Evolutionary conservation across 2,329 filamentous ascomycete species (phyloP), one percentile per base, ranked within the genome.

Genomic region (Claviceps paspali): DNA sequence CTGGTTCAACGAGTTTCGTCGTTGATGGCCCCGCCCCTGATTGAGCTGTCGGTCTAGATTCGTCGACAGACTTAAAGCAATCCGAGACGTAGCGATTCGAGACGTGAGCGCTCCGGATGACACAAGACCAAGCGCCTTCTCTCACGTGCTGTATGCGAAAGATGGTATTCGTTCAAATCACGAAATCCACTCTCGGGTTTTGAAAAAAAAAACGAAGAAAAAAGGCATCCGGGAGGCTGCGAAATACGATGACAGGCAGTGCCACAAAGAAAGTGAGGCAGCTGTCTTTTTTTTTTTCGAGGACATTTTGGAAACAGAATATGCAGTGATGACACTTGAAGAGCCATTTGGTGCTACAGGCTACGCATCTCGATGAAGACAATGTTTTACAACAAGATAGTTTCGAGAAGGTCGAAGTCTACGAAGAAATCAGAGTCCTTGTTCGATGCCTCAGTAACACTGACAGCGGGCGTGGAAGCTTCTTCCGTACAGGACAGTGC

Each of bases 21-120:
- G n/a, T n/a, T n/a, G n/a, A n/a, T n/a, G n/a, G n/a, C 45, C 57
- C 75, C 4, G 47, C 49, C 11, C 38, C 52, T 14, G 40, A 47
- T 5, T 38, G 24, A 4, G 22, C 45, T 5, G 32, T 45, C 4
- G 32, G 40, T 12, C 10, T 39, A 1, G 38, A 44, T 1, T 51
- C 52, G 9, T 50, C 48, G 4, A 49, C 50, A 2, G 43, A 36
- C 1, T 12, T 48, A 3, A 31, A 35, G 9, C 17, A 29, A 2
- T 10, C 38, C 2, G 32, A 47, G 10, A 42, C 38, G 0, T 33
- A 18, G n/a, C n/a, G n/a, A n/a, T n/a, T n/a, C n/a, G n/a, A n/a
- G n/a, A n/a, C n/a, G n/a, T n/a, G n/a, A 4, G 33, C 28, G 3
- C 43, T 58, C 22, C 46, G 45, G n/a, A n/a, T 0, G 30, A 41